A percentile compares a stretch with the other conserved stretches of the same genome.
Conservation (phyloP, 805 yeast genomes). For the Wickerhamiella australiensis region DNA sequence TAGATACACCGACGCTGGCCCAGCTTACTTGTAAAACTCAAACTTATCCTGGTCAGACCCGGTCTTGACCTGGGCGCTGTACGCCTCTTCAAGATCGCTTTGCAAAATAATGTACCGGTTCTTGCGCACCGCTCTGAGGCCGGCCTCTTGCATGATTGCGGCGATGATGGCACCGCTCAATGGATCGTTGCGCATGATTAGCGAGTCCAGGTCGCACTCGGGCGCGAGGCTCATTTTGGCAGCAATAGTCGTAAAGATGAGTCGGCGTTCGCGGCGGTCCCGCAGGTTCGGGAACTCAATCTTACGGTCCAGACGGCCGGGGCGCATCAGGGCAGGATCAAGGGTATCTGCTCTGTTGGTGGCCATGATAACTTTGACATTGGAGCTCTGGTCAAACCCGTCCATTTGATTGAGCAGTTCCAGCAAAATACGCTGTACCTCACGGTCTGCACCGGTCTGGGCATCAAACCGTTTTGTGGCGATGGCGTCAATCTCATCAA, state of each 20-base stretch:
- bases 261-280: slow-evolving; percentile 95
- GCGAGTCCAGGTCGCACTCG: slow-evolving; percentile 89
- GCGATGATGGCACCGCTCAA: slow-evolving; percentile 93
- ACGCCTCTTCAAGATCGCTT: slow-evolving; percentile 94
- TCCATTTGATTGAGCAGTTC: slow-evolving; percentile 98
- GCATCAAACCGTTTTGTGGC: slow-evolving; percentile 99
- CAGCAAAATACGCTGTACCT: slow-evolving; percentile 92
- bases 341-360: slow-evolving; percentile 98
- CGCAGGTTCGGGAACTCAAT: slow-evolving; percentile 93
- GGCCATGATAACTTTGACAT: slow-evolving; percentile 97
- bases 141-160: slow-evolving; percentile 99
- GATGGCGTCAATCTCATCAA: slow-evolving; percentile 97
- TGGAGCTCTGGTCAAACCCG: slow-evolving; percentile 91
- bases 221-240: slow-evolving; percentile 97
- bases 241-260: slow-evolving; percentile 90
- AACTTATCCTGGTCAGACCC: slow-evolving; percentile 93
- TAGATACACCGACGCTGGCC: too few species aligned
- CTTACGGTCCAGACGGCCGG: slow-evolving; percentile 96
- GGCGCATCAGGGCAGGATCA: slow-evolving; percentile 96
- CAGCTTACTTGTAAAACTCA: slow-evolving; percentile 89
- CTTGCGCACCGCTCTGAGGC: slow-evolving; percentile 94
- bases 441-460: slow-evolving; percentile 99
- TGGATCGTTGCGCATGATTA: slow-evolving; percentile 92
- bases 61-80: slow-evolving; percentile 89
- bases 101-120: slow-evolving; percentile 94